Base-by-base conservation (phyloP, 441 rosid species). In the Mallotus repandus region DNA sequence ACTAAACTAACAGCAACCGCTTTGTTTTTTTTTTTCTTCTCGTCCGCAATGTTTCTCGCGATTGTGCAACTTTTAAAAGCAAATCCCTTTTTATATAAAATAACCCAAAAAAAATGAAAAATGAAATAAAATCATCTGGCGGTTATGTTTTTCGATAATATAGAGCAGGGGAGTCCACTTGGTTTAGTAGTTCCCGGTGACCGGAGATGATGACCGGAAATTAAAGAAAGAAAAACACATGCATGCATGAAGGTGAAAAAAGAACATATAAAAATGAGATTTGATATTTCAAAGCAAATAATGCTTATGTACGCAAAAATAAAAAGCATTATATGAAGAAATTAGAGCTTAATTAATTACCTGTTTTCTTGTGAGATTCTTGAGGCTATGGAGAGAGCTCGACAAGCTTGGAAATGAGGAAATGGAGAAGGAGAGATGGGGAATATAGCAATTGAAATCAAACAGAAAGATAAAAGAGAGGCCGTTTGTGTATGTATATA, bases 1-100 rank as follows among this genome's bases (percentile, higher is more conserved):
- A 64, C 43, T 32, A 72, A 81, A 60, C 75, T 58, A 78, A 73
- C 78, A 50, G 45, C 64, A 78, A 81, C 78, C 56, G 70, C 76
- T 68, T 25, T 25, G 1, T 76, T 79, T 76, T 69, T 25, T 25
- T 29, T 76, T 79, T 76, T 69, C 68, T 82, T 72, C 69, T 68
- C 69, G 52, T 73, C 76, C 50, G 70, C 62, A 57, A 32, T 68
- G 29, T 67, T 69, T 76, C 59, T 53, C 55, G 70, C 19, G 8
- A 21, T 61, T n/a, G 38, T 59, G 59, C 22, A 52, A 35, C 52
- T n/a, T 13, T 7, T 11, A 3, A 49, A 21, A 62, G 56, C 68
- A 38, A 38, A 38, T 38, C 2, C 2, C 41, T 7, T 38, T 38
- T 38, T 38, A 7, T 45, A 45, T 45, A 45, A 45, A 45, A 45